A percentile compares a stretch with the other conserved stretches of the same genome.
These are phyloP conservation scores for Rubia yunnanensis DNA, from an alignment of 257 asterid species.

Conservation along the genomic window DNA sequence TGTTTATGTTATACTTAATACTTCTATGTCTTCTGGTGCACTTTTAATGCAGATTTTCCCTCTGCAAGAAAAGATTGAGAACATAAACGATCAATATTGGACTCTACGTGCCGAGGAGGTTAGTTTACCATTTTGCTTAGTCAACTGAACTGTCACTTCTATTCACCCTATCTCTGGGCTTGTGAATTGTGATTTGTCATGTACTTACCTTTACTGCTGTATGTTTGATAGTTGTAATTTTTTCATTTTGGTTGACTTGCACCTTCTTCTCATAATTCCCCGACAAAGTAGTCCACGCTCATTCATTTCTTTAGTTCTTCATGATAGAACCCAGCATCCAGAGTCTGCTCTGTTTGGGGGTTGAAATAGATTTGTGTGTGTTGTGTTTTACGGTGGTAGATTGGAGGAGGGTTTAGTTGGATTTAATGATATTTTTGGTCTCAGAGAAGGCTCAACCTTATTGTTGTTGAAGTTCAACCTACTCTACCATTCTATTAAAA, in stretches of 20 bases:
- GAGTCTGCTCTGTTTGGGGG: background rate
- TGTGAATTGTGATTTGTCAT: background rate
- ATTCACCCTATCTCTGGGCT: background rate
- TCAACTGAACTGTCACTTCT: background rate
- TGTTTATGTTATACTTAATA: too few relatives aligned
- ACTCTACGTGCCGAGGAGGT: slow-evolving; percentile 90
- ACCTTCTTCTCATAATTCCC: background rate
- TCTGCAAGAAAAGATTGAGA: slow-evolving; percentile 67
- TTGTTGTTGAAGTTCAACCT: background rate
- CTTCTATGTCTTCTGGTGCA: slow-evolving; percentile 10
- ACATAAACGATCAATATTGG: slow-evolving; percentile 85
- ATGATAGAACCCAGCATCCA: background rate
- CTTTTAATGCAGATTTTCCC: slow-evolving; percentile 53
- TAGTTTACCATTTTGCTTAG: slow-evolving; percentile 2
- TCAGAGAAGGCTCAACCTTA: background rate
- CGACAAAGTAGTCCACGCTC: background rate
- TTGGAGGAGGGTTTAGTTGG: background rate
- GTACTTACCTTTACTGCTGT: background rate
- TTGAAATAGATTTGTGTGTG: background rate
- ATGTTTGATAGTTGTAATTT: background rate
- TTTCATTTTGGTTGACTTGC: background rate
- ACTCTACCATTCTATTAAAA: background rate
- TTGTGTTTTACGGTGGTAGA: background rate
- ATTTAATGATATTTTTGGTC: background rate
- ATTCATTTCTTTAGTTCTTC: background rate